Percentiles rank a stretch among this genome's conserved stretches.
These are phyloP conservation scores for Rhizoctonia solani DNA, from an alignment of 1,284 basidiomycete species.

Conservation along the genomic window DNA sequence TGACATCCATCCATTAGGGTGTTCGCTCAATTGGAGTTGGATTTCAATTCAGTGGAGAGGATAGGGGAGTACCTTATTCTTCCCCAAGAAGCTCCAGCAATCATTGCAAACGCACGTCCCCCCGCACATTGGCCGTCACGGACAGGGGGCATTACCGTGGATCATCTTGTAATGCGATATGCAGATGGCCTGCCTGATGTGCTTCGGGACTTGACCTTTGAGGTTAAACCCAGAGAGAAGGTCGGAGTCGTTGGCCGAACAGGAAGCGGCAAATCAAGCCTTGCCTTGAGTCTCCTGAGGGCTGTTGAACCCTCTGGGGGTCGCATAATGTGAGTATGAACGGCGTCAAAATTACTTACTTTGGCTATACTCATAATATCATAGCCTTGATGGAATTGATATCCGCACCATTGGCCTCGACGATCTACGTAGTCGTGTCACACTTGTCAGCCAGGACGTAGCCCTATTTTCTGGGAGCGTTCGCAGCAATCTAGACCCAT, in stretches of 20 bases:
- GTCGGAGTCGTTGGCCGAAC: constrained; percentile 61
- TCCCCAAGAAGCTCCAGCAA: constrained; percentile 76
- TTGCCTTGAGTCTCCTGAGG: constrained; percentile 75
- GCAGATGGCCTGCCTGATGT: constrained; percentile 73
- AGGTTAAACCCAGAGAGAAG: constrained; percentile 73
- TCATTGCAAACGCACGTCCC: constrained; percentile 58
- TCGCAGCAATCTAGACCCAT: constrained; percentile 76
- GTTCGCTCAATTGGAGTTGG: constrained; percentile 61
- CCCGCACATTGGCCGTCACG: constrained; percentile 81
- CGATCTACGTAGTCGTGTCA: constrained; percentile 69
- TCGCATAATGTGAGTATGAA: constrained; percentile 60
- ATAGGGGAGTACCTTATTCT: constrained; percentile 80
- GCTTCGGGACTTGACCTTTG: constrained; percentile 69
- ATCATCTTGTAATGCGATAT: constrained; percentile 72
- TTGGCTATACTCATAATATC: neutral
- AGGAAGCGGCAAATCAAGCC: constrained; percentile 64
- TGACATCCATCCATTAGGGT: constrained; percentile 30
- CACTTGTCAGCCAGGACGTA: constrained; percentile 82
- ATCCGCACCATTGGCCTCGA: constrained; percentile 81
- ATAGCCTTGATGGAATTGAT: constrained; percentile 73
- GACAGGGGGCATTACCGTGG: constrained; percentile 53
- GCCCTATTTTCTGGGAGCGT: constrained; percentile 86
- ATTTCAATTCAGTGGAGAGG: constrained; percentile 78
- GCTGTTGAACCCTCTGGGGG: constrained; percentile 79
- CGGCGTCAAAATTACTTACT: neutral